These are phyloP conservation scores for Silene latifolia DNA, from an alignment of 148 eudicot genomes.

Conservation along the genomic window DNA sequence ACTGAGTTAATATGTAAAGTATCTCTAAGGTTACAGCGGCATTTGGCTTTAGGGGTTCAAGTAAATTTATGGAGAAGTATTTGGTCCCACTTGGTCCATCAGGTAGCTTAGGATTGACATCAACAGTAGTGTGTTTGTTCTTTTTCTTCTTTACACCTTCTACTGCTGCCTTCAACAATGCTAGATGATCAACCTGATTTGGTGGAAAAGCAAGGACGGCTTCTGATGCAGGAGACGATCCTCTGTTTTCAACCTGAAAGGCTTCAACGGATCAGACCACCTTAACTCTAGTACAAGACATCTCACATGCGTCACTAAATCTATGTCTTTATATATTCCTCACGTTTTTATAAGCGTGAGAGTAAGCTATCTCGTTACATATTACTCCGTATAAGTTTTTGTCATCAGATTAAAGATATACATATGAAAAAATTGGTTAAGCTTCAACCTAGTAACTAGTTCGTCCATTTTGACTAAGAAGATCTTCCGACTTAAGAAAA, in stretches of 20 bases:
- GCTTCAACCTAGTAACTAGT: not conserved
- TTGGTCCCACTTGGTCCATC: constrained; percentile 79
- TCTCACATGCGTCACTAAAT: not conserved
- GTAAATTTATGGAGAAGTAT: constrained; percentile 47
- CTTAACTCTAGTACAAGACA: not conserved
- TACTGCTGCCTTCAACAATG: constrained; percentile 61
- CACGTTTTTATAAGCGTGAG: not conserved
- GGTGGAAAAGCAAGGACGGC: constrained; percentile 84
- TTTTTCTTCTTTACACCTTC: constrained; percentile 72
- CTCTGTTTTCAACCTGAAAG: constrained; percentile 76
- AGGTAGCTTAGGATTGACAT: constrained; percentile 66
- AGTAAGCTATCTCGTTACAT: not conserved
- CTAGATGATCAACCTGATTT: constrained; percentile 55
- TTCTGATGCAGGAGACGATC: constrained; percentile 64
- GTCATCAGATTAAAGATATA: not conserved
- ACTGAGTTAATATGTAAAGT: constrained; percentile 67
- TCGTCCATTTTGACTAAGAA: no score
- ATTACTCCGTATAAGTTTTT: not conserved
- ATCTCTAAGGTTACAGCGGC: constrained; percentile 67
- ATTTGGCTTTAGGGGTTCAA: constrained; percentile 52
- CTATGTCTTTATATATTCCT: not conserved
- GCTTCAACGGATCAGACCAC: constrained; percentile 14
- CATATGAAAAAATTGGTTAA: not conserved
- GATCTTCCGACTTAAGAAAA: no score
- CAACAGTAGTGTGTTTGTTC: constrained; percentile 63